A percentile compares a stretch with the other conserved stretches of the same genome.
These are phyloP conservation scores for Podospora pseudocomata DNA, from an alignment of 495 filamentous ascomycete species.

Conservation along the genomic window DNA sequence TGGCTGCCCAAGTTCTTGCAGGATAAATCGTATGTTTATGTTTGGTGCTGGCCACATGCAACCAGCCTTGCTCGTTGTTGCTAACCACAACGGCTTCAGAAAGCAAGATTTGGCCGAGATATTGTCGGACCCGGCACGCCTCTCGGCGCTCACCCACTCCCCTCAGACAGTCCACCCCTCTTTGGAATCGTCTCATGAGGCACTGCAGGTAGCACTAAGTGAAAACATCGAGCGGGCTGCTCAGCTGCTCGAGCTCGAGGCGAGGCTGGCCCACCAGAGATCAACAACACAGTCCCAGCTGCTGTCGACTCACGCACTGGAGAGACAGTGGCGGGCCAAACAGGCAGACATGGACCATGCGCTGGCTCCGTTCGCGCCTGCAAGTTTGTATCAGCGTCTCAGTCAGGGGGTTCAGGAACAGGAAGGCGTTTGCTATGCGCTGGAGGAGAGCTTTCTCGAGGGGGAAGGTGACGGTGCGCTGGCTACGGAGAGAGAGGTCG, in stretches of 20 bases:
- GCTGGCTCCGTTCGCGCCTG: constrained; percentile 78
- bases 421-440: constrained; percentile 71
- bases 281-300: constrained; percentile 71
- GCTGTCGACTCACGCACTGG: constrained; percentile 75
- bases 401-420: constrained; percentile 73
- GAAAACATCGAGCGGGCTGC: constrained; percentile 65
- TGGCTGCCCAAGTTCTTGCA: constrained; percentile 70
- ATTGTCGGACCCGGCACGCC: constrained; percentile 55
- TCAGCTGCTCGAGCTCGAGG: constrained; percentile 54
- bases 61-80: background rate
- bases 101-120: constrained; percentile 65
- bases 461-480: constrained; percentile 28
- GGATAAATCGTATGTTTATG: constrained; percentile 64
- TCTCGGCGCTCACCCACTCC: constrained; percentile 61
- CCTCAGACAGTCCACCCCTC: constrained; percentile 65
- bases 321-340: constrained; percentile 85
- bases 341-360: constrained; percentile 84
- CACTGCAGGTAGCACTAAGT: constrained; percentile 58
- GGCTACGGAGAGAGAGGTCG: constrained; percentile 71
- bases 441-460: constrained; percentile 90
- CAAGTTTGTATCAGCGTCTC: constrained; percentile 75
- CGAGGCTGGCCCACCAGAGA: constrained; percentile 60
- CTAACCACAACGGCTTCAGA: constrained; percentile 22
- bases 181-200: constrained; percentile 50
- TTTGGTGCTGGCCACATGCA: background rate